Percentiles rank a stretch among this genome's conserved stretches.
phyloP scores from a whole-genome alignment of 176 grass and related monocot species.

The Melocanna baccifera region DNA sequence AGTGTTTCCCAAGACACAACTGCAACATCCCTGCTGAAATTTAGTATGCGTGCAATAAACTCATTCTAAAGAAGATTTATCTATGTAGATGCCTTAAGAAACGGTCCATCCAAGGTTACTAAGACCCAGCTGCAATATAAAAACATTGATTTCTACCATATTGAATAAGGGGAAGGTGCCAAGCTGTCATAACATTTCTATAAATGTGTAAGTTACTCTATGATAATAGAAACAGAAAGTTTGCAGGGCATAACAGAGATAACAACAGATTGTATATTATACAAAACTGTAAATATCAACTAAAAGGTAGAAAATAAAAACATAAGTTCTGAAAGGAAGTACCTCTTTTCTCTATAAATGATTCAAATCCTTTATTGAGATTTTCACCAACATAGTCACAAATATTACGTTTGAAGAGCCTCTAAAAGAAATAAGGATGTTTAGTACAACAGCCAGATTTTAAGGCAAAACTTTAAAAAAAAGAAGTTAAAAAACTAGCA shows the following conservation, averaged over 20 bases:
- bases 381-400: constrained; percentile 74
- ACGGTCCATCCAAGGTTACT: background rate
- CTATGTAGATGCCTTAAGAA: constrained; percentile 10
- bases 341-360: constrained; percentile 95
- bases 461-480: constrained; percentile 7
- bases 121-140: background rate
- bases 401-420: constrained; percentile 90
- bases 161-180: background rate
- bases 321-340: constrained; percentile 23
- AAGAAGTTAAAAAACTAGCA: background rate
- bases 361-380: constrained; percentile 89
- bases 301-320: constrained; percentile 2
- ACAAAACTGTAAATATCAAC: constrained; percentile 1
- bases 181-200: background rate
- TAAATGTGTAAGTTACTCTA: constrained; percentile 20
- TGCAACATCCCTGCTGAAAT: background rate
- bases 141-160: background rate
- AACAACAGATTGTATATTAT: constrained; percentile 14
- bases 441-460: constrained; percentile 33
- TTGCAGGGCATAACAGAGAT: background rate
- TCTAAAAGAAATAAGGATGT: constrained; percentile 52
- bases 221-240: constrained; percentile 10
- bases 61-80: background rate
- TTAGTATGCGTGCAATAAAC: background rate
- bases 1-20: background rate